Conservation (phyloP, 495 filamentous ascomycete species). For the Xylaria longipes region DNA sequence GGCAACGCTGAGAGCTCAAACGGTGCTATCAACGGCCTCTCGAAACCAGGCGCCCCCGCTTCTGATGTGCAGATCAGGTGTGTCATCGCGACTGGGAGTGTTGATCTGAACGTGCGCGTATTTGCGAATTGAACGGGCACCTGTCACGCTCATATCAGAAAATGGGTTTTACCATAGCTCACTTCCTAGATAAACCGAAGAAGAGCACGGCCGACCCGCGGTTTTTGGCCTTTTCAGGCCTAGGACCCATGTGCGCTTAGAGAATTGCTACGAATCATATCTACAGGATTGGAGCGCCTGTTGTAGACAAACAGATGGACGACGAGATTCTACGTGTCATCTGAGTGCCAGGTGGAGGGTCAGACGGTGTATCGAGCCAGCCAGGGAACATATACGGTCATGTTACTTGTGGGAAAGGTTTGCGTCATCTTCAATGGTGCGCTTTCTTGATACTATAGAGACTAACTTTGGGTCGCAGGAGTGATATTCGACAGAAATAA, state of each 20-base stretch:
- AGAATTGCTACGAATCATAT: background rate
- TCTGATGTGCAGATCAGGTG: constrained; percentile 60
- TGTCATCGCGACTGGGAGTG: constrained; percentile 68
- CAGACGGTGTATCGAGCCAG: constrained; percentile 20
- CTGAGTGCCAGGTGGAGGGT: background rate
- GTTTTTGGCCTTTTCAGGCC: background rate
- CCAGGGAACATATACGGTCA: constrained; percentile 29
- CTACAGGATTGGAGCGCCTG: background rate
- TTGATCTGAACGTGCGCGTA: constrained; percentile 65
- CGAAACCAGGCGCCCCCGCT: constrained; percentile 52
- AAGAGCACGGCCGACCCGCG: background rate
- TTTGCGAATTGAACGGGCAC: constrained; percentile 57
- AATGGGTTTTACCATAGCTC: background rate
- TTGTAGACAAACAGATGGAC: background rate
- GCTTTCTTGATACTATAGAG: constrained; percentile 23
- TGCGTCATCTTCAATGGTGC: constrained; percentile 33
- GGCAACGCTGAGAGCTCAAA: constrained; percentile 59
- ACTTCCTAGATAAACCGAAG: background rate
- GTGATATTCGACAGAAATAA: constrained; percentile 32
- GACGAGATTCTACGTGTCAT: background rate
- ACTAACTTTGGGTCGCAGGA: constrained; percentile 29
- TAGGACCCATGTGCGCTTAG: background rate
- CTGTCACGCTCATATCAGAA: background rate
- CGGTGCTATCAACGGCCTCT: constrained; percentile 54
- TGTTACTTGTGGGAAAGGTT: constrained; percentile 37